Evolutionary conservation across 2,329 filamentous ascomycete species (phyloP).

Genomic region (Neofusicoccum laricinum): DNA sequence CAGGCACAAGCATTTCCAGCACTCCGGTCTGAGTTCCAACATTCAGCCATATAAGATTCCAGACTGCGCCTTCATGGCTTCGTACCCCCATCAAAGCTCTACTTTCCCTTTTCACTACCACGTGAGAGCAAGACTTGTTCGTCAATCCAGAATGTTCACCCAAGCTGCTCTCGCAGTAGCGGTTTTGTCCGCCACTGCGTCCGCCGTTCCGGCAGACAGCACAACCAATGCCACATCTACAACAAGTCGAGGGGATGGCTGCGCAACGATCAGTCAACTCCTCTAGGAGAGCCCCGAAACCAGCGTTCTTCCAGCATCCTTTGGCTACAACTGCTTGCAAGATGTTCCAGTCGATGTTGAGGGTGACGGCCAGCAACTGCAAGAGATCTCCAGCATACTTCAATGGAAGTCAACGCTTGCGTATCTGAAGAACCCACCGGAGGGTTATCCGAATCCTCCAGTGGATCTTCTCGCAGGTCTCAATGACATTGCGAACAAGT

Average conservation of each 20-base stretch:
- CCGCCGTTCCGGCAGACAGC: not conserved
- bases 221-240: not conserved
- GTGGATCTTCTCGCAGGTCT: slow-evolving; percentile 39
- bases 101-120: too few relatives aligned
- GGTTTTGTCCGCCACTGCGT: not conserved
- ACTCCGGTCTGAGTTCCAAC: not conserved
- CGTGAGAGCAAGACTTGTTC: too few relatives aligned
- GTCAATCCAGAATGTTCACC: not conserved
- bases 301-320: slow-evolving; percentile 31
- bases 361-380: slow-evolving; percentile 31
- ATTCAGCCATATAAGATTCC: not conserved
- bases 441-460: slow-evolving; percentile 34
- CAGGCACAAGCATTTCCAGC: too few relatives aligned
- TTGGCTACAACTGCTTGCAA: slow-evolving; percentile 32
- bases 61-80: not conserved
- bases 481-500: slow-evolving; percentile 31
- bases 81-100: too few relatives aligned
- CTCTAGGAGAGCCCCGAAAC: not conserved
- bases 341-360: slow-evolving; percentile 37
- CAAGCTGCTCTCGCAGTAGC: not conserved
- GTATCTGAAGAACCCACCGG: slow-evolving; percentile 38
- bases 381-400: slow-evolving; percentile 33
- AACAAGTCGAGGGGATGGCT: not conserved
- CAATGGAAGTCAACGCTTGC: slow-evolving; percentile 40
- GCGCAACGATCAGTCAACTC: not conserved